Evolutionary conservation across 2,329 filamentous ascomycete species (phyloP), one percentile per base, ranked within the genome.

Genomic region (Hypoxylon rubiginosum): DNA sequence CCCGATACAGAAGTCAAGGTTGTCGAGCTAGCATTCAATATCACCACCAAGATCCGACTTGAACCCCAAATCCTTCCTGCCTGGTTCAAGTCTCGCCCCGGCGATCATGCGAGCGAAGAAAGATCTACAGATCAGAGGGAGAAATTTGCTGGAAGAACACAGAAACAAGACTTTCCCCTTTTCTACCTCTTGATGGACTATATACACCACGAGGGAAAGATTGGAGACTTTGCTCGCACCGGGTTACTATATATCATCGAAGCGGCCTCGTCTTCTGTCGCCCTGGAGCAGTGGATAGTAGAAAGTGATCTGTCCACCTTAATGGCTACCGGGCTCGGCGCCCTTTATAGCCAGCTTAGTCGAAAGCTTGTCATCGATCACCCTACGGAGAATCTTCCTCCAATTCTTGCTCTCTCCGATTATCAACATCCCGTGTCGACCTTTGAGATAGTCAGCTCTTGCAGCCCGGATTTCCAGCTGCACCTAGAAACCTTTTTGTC

Each of bases 171-270:
- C 75, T 99, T 99, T 71, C 96, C 96, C 0, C 82, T 99, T 1
- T 98, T 97, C 80, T 98, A 98, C 77, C 87, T 98, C 43, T 84
- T 99, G 70, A 92, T 99, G 76, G 94, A 99, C 77, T 97, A 97
- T 77, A 97, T 99, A 57, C 95, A 99, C 75, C 92, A 97, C 71
- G 95, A 97, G 76, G 96, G 96, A 45, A 91, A 95, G 60, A 92
- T 97, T 17, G 96, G 96, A 11, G 96, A 99, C 79, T 99, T 99
- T 83, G 95, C 96, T 2, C 86, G 96, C 62, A 99, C 96, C 0
- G 96, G 96, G 0, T 79, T 99, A 67, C 85, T 99, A 7, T 99
- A 99, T 80, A 92, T 99, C 64, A 97, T 98, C 72, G 95, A 98
- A 80, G 92, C 93, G 0, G 93, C 95, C 0, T 95, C 93, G 0